Conservation (phyloP, 163 green algal genomes). For the Scenedesmus sp. region DNA sequence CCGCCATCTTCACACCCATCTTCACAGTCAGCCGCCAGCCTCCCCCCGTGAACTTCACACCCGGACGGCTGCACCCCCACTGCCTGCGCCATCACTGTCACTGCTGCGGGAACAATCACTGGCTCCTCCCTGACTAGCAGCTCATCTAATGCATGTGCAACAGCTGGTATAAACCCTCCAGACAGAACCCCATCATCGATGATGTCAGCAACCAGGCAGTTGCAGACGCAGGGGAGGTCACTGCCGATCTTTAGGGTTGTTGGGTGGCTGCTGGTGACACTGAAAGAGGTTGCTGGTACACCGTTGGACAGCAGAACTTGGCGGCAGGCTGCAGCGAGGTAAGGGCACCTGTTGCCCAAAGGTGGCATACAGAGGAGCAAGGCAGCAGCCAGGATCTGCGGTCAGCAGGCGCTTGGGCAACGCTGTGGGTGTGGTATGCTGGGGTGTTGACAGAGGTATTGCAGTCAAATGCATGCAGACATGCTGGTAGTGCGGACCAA, state of each 20-base stretch:
- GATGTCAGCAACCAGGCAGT: conserved; percentile 48
- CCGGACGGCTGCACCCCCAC: not conserved
- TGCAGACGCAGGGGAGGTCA: conserved; percentile 1
- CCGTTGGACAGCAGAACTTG: conserved; percentile 31
- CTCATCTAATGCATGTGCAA: conserved; percentile 27
- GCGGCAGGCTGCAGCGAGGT: conserved; percentile 18
- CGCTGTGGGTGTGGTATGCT: too few relatives aligned
- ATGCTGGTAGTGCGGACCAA: too few relatives aligned
- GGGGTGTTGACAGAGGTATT: too few relatives aligned
- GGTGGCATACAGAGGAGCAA: too few relatives aligned
- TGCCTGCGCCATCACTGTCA: conserved; percentile 37
- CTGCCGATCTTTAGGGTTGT: not conserved
- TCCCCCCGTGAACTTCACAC: not conserved
- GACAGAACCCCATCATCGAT: conserved; percentile 42
- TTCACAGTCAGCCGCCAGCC: not conserved
- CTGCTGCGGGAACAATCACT: conserved; percentile 12
- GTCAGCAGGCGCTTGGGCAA: too few relatives aligned
- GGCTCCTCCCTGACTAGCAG: conserved; percentile 8
- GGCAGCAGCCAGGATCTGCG: not conserved
- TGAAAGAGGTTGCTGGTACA: not conserved
- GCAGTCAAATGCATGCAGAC: too few relatives aligned
- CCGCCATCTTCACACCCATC: not conserved
- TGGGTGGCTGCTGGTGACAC: not conserved
- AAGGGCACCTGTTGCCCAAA: too few relatives aligned
- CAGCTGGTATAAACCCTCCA: conserved; percentile 15